These are phyloP conservation scores for Microglena sp. DNA, from an alignment of 139 green algal species.

Conservation along the genomic window DNA sequence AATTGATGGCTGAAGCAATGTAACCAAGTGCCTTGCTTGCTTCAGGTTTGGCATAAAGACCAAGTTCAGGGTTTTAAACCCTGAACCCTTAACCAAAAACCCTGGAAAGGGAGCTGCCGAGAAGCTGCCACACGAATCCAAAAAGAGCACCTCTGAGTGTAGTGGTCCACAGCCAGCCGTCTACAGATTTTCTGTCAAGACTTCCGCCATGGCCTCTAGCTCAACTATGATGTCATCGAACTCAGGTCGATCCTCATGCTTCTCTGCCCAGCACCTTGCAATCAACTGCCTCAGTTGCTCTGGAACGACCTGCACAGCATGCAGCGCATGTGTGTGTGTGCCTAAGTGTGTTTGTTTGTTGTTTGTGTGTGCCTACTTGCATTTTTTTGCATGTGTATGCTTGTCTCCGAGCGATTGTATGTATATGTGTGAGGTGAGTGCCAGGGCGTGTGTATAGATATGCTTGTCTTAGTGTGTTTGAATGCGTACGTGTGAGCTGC, in stretches of 20 bases:
- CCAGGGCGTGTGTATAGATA: too few relatives aligned
- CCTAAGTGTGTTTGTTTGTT: not conserved
- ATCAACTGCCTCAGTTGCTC: conserved; percentile 40
- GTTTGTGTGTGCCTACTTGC: not conserved
- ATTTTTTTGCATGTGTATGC: not conserved
- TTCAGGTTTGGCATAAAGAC: too few relatives aligned
- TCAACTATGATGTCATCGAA: conserved; percentile 30
- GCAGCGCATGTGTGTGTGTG: not conserved
- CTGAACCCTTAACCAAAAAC: too few relatives aligned
- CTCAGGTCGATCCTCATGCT: conserved; percentile 41
- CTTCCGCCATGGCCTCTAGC: conserved; percentile 15
- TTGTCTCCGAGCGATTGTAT: not conserved
- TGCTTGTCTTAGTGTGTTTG: too few relatives aligned
- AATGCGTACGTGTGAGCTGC: too few relatives aligned
- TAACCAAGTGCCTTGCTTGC: too few relatives aligned
- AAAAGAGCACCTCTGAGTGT: too few relatives aligned
- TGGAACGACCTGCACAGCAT: conserved; percentile 21
- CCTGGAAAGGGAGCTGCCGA: too few relatives aligned
- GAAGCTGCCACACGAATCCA: too few relatives aligned
- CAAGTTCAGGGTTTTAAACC: too few relatives aligned
- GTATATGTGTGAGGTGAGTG: not conserved
- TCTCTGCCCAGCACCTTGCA: conserved; percentile 42
- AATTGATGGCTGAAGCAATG: too few relatives aligned
- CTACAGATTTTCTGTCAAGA: not conserved
- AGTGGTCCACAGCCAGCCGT: not conserved